These are phyloP conservation scores for Amanita pallidorosea DNA, from an alignment of 768 basidiomycete genomes.

Conservation along the genomic window DNA sequence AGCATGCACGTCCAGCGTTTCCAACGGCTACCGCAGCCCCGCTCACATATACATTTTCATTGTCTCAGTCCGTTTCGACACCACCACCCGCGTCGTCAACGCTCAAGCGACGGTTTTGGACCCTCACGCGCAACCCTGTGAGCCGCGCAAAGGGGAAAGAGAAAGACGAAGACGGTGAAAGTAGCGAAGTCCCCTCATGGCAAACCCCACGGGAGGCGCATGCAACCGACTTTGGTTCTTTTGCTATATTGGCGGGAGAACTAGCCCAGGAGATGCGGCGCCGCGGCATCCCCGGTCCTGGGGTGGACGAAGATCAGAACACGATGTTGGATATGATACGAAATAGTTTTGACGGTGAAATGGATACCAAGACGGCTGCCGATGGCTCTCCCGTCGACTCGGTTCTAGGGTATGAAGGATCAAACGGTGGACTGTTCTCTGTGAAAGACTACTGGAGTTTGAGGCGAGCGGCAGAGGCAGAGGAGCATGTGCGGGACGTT, in stretches of 20 bases:
- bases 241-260: conserved; percentile 39
- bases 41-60: conserved; percentile 14
- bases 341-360: conserved; percentile 26
- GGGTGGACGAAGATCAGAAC: conserved; percentile 22
- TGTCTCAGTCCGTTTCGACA: conserved; percentile 1
- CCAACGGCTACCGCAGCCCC: conserved; percentile 17
- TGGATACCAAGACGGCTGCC: conserved; percentile 8
- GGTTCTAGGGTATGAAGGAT: conserved; percentile 7
- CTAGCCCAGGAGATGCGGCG: conserved; percentile 33
- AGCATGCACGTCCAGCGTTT: conserved; percentile 10
- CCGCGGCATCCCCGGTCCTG: conserved; percentile 15
- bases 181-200: conserved; percentile 27
- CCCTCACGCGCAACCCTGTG: conserved; percentile 38
- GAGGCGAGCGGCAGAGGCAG: conserved; percentile 39
- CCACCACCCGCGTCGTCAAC: conserved; percentile 13
- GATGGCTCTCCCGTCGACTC: conserved; percentile 9
- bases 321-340: conserved; percentile 20
- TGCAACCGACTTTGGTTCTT: conserved; percentile 51
- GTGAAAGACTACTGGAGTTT: conserved; percentile 36
- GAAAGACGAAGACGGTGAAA: conserved; percentile 38
- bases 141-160: conserved; percentile 37
- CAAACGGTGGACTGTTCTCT: conserved; percentile 8
- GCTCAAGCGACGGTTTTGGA: conserved; percentile 50
- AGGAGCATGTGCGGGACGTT: conserved; percentile 60
- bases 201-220: conserved; percentile 42